Base-by-base conservation (phyloP, 2,329 filamentous ascomycete genomes). In the Ceratocystis cubensis region DNA sequence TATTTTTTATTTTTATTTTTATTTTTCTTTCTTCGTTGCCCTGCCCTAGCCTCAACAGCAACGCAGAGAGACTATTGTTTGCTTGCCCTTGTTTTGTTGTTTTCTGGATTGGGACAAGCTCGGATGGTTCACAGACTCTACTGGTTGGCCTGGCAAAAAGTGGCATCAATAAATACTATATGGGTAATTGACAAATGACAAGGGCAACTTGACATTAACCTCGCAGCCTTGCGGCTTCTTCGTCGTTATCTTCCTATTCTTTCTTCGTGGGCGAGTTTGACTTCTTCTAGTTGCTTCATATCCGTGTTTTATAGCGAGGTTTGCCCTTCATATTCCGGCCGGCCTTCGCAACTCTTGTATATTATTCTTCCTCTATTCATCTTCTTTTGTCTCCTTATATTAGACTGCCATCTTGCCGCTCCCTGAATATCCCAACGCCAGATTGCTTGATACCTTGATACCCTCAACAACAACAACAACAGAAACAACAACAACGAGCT, bases 121-220 rank as follows among this genome's bases (percentile, higher is more conserved):
- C 8, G 15, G 28, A 33, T n/a, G 17, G 56, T 8, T 59, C 56
- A 37, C 56, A 59, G 30, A 37, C 28, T 57, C 53, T 28, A n/a
- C 30, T 33, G 56, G 56, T 59, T 59, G 56, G 56, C 56, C 56
- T 59, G 56, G 56, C 56, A 59, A 59, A 59, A 59, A 59, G 56
- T 59, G 30, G 56, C 56, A 59, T 37, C 56, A 30, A 25, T n/a
- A 15, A n/a, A 25, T n/a, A 15, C n/a, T 59, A 28, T 33, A 37
- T 57, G 22, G 13, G 25, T 25, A 57, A 53, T 53, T 17, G 22
- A 13, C 28, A 37, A 59, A 25, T 33, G 56, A 59, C 56, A 59
- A 41, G 56, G 53, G 10, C 25, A 30, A 7, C 4, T 57, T 0
- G 22, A 41, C 0, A 15, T 15, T 41, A 13, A 15, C 37, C 10